Base-by-base conservation (phyloP, 257 asterid genomes). In the Scutellaria minor region DNA sequence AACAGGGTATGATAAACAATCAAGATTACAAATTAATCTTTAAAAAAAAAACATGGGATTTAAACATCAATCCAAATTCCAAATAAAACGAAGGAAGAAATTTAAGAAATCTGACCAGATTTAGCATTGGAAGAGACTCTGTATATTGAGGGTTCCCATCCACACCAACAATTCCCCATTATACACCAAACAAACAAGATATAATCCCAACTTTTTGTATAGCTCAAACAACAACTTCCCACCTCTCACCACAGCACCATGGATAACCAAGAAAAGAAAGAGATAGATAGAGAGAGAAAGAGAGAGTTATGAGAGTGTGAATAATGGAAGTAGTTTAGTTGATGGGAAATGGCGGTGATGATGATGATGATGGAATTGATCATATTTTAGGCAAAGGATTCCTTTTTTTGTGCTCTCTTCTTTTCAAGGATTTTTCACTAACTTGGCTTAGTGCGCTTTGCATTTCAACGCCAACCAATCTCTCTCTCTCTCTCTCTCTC, bases 81-180 rank as follows among this genome's bases (percentile, higher is more conserved):
- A 18, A 18, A 18, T 18, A 18, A 62, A 9, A 44, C 7, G 7
- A 24, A 52, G 47, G 64, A 46, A 60, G 55, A 74, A 44, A 65
- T 18, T 18, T 0, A 18, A 18, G 18, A 68, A 57, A 70, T 68
- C 71, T 64, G 31, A 89, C 97, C 96, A 66, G 92, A 78, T 80
- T 92, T 92, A 39, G 90, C 78, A 73, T 85, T 89, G 77, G 90
- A 81, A 18, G 88, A 85, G 2, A 87, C 87, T 70, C 85, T 85
- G 85, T 79, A 78, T 42, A 71, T 66, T 42, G 89, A 81, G 66
- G 88, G 83, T 22, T 77, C 81, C 79, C 86, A 72, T 46, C 77
- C 72, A 81, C 88, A 86, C 77, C 83, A 87, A 76, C 94, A 88
- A 79, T 92, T 92, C 27, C 93, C 98, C 96, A 92, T 92, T 64